These are phyloP conservation scores for Lyophyllum atratum DNA, from an alignment of 768 basidiomycete species.

Conservation along the genomic window DNA sequence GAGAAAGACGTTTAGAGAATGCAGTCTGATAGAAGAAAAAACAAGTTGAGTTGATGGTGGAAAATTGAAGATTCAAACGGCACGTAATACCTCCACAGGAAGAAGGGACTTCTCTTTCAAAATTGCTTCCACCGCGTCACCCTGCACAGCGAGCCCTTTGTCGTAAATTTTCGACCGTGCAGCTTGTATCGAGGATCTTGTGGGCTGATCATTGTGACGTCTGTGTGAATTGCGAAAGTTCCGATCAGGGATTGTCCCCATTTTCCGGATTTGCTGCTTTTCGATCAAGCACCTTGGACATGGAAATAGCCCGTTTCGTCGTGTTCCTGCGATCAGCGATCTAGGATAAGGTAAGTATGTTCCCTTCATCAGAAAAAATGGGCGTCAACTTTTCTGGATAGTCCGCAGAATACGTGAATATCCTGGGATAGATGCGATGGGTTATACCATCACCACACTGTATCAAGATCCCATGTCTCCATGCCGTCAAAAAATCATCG, in stretches of 20 bases:
- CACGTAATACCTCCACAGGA: constrained; percentile 21
- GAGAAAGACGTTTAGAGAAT: constrained; percentile 2
- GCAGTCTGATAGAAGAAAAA: constrained; percentile 6
- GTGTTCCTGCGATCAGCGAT: too few relatives aligned
- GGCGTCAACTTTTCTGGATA: too few relatives aligned
- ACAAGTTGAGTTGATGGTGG: neutral
- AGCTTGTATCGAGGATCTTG: neutral
- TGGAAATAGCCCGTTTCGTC: neutral
- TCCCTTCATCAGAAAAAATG: too few relatives aligned
- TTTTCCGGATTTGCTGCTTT: neutral
- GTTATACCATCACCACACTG: too few relatives aligned
- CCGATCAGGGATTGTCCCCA: neutral
- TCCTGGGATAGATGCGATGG: too few relatives aligned
- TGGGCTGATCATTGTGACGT: neutral
- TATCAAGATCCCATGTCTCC: too few relatives aligned
- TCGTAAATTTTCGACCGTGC: neutral
- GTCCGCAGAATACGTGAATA: too few relatives aligned
- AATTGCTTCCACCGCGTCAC: constrained; percentile 19
- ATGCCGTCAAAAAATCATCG: too few relatives aligned
- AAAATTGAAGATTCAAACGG: neutral
- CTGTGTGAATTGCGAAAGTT: neutral
- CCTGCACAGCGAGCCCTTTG: constrained; percentile 18
- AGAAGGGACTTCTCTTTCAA: constrained; percentile 20
- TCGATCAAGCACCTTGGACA: neutral
- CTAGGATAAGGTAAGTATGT: too few relatives aligned